These are phyloP conservation scores for Alisma plantagoaquatica DNA, from an alignment of 106 monocot species.

Conservation along the genomic window DNA sequence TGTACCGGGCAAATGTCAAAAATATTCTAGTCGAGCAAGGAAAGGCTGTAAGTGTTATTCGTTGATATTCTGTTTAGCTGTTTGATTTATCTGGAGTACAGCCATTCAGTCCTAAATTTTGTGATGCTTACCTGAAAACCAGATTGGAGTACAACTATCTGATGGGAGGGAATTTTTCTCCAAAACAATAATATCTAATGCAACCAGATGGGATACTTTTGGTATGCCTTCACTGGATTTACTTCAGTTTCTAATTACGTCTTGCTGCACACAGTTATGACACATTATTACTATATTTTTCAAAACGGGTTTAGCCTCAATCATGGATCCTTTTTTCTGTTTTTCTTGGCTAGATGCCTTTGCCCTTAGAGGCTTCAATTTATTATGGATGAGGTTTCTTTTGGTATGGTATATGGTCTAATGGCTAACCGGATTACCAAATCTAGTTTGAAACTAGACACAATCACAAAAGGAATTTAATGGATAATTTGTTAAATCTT, in stretches of 20 bases:
- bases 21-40: conserved; percentile 64
- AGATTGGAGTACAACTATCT: conserved; percentile 88
- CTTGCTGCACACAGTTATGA: too few species aligned
- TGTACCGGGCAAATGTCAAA: conserved; percentile 75
- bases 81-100: too few species aligned
- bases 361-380: background rate
- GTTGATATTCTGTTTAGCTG: background rate
- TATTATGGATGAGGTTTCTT: too few species aligned
- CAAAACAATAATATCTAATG: conserved; percentile 86
- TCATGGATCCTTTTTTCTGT: background rate
- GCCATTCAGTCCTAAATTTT: background rate
- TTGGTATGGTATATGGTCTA: too few species aligned
- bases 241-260: too few species aligned
- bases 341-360: background rate
- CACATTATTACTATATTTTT: background rate
- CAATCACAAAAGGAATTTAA: too few species aligned
- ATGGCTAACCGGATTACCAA: background rate
- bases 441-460: too few species aligned
- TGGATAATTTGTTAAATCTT: too few species aligned
- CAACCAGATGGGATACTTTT: conserved; percentile 99
- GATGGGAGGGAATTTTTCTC: conserved; percentile 89
- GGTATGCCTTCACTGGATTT: conserved; percentile 53
- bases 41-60: conserved; percentile 70
- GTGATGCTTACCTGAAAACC: background rate
- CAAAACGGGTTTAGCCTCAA: background rate